Evolutionary conservation across 2,329 filamentous ascomycete species (phyloP), one percentile per base, ranked within the genome.

Genomic region (Passalora sequoiae): DNA sequence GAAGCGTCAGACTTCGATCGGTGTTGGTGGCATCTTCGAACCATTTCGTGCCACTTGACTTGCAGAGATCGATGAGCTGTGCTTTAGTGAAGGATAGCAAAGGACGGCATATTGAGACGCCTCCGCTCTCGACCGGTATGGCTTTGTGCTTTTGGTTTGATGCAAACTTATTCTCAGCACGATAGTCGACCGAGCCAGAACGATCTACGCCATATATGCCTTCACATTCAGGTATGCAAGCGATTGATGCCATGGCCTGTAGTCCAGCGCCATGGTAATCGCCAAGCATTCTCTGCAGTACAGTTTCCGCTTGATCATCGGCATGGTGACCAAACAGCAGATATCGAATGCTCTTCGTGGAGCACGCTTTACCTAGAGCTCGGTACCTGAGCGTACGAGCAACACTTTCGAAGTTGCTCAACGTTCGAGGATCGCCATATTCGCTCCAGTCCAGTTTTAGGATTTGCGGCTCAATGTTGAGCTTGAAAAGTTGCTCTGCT

Each of bases 261-360:
- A 95, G 69, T 0, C 86, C 89, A n/a, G 75, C 69, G n/a, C 78
- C 77, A 2, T 76, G 69, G 56, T 87, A 84, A 0, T 83, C 81
- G 3, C 72, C 71, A 6, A 83, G 66, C 25, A 97, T 65, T 30
- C 92, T 78, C 81, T 89, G 85, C 37, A 97, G 67, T 3, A 94
- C 74, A 0, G 89, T 96, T 68, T 98, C 92, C 43, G 89, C 84
- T 60, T 92, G 87, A 58, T 98, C 92, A 58, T 96, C 89, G 49
- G 77, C 72, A 62, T 98, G 92, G 61, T 98, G 92, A 3, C 83
- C 92, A 20, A 94, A 69, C 28, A 96, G 75, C 1, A 97, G 63
- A 15, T 78, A 77, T 4, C 65, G 66, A 3, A 85, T 76, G 0
- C 67, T 61, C 4, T 68, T 54, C 1, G 67, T 61, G 12, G 65